Base-by-base conservation (phyloP, 2,329 filamentous ascomycete species). In the Fusarium burgessii region DNA sequence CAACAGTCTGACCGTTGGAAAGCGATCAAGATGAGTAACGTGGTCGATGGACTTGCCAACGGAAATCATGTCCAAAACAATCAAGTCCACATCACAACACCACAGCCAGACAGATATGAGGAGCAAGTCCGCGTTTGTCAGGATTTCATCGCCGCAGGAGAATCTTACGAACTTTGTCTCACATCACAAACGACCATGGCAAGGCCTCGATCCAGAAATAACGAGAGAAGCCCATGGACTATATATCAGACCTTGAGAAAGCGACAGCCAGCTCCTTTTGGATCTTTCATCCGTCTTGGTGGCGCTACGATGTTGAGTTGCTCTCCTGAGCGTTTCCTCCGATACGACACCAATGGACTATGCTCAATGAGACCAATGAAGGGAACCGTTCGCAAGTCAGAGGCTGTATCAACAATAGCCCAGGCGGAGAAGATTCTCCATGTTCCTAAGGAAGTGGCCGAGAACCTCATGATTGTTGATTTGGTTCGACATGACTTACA, bases 391-490 rank as follows among this genome's bases (percentile, higher is more conserved):
- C 91, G 91, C 74, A 97, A 97, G 75, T 88, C 87, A 1, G 83
- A 85, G 2, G 85, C 84, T 3, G 89, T 87, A 0, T 78, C 91
- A 40, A 96, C 92, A 1, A 84, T 92, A n/a, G 87, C 86, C 8
- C 87, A 92, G 75, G 95, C 95, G 2, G 89, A 91, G 66, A 82
- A 84, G 32, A 88, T 97, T 41, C 87, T 98, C 17, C 89, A 91
- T 62, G 88, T 93, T 0, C 91, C 93, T 25, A 98, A 98, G 79
- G 96, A 98, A 80, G 91, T 93, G 75, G 95, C 95, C 1, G 95
- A 98, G 83, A 98, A 98, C 77, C 87, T 98, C 27, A 98, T 98
- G 96, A 98, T 98, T 75, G 95, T 97, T 5, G 95, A 98, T 79
- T 86, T 98, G 2, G 96, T 98, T n/a, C 89, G 95, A 1, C 95